A percentile compares a stretch with the other conserved stretches of the same genome.
These are phyloP conservation scores for Coniochaeta sp. DNA, from an alignment of 2,329 filamentous ascomycete species.

Conservation along the genomic window DNA sequence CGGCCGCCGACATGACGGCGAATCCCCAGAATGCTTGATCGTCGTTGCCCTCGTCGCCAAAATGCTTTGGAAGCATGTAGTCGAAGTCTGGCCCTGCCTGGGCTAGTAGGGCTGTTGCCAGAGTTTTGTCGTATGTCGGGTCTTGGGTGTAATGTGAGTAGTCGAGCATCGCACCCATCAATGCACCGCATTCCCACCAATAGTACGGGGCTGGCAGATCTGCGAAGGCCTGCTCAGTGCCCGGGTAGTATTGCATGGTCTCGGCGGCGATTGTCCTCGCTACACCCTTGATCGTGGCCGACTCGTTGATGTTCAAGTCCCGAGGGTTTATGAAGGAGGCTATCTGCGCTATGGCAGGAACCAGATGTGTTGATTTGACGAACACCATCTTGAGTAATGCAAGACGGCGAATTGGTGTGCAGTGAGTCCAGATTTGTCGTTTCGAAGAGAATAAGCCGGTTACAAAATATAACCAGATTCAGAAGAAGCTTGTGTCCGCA, in stretches of 20 bases:
- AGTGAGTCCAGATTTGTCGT: not conserved
- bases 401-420: not conserved
- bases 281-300: conserved; percentile 55
- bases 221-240: conserved; percentile 47
- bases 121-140: conserved; percentile 50
- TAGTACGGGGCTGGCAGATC: conserved; percentile 62
- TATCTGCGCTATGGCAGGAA: conserved; percentile 10
- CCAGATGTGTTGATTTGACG: conserved; percentile 17
- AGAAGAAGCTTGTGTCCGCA: not conserved
- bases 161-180: conserved; percentile 62
- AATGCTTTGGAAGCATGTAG: conserved; percentile 51
- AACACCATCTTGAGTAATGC: conserved; percentile 13
- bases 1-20: conserved; percentile 59
- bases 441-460: too few relatives aligned
- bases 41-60: conserved; percentile 62
- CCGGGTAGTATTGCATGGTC: conserved; percentile 58
- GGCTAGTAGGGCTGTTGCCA: conserved; percentile 50
- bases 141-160: conserved; percentile 63
- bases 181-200: conserved; percentile 60
- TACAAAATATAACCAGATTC: not conserved
- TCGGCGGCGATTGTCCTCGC: conserved; percentile 53
- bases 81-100: conserved; percentile 51
- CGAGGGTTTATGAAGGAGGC: conserved; percentile 13
- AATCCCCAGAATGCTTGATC: conserved; percentile 72
- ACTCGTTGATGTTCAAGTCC: conserved; percentile 29